Base-by-base conservation (phyloP, 257 asterid genomes). In the Dorcoceras hygrometricum region DNA sequence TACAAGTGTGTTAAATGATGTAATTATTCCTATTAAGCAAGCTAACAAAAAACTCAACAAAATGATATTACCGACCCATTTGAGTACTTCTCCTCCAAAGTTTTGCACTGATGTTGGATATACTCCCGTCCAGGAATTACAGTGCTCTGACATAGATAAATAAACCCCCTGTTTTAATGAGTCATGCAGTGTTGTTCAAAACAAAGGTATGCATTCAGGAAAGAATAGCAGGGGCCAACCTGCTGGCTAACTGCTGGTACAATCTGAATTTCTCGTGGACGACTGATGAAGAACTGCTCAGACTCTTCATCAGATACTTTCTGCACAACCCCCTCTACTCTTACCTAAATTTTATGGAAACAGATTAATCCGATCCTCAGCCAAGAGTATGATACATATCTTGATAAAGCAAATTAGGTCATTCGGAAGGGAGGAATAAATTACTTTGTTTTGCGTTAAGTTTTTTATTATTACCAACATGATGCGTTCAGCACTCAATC, bases 281-380 rank as follows among this genome's bases (percentile, higher is more conserved):
- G 85, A 19, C 87, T 77, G 27, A 74, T 81, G 39, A 82, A 82
- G 75, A 77, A 82, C 23, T 72, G 77, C 59, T 77, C 81, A 75
- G 87, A 77, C 60, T 77, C 87, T 58, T 69, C 79, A 55, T 79
- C 87, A 32, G 87, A 74, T 22, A 82, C 84, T 65, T 79, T 82
- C 70, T 61, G 67, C 65, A 82, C 87, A 28, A 76, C 50, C n/a
- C 87, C 87, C 77, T 79, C 85, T 11, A 82, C 70, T 82, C 87
- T 77, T 39, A 82, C 84, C 87, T 82, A 67, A 54, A 69, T 55
- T 20, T 62, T 68, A 55, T 23, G 54, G 11, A 8, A 18, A 53
- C 46, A 26, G 65, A 18, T 65, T 54, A 23, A 36, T 11, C 16
- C 11, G 51, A 27, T 32, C 59, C 5, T 4, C 50, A 39, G 12